A percentile compares a stretch with the other conserved stretches of the same genome.
These are phyloP conservation scores for Clonostachys chloroleuca DNA, from an alignment of 2,329 filamentous ascomycete genomes.

Conservation along the genomic window DNA sequence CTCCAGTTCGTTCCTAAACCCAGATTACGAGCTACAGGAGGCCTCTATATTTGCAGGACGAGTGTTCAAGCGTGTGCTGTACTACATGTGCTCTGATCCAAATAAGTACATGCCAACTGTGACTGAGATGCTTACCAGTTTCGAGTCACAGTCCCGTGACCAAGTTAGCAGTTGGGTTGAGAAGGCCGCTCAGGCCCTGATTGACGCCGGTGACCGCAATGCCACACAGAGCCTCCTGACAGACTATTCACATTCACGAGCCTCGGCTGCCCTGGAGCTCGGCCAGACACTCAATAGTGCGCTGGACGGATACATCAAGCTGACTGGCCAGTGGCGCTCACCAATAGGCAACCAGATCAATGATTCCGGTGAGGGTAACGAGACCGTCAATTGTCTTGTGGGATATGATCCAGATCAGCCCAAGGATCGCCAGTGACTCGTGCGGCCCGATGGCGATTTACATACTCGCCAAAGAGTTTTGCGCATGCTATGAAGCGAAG, in stretches of 20 bases:
- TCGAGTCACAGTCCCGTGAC: constrained; percentile 11
- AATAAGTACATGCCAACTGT: constrained; percentile 12
- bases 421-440: too few species aligned
- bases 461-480: too few species aligned
- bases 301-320: constrained; percentile 15
- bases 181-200: constrained; percentile 8
- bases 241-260: constrained; percentile 13
- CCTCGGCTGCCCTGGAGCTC: constrained; percentile 11
- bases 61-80: constrained; percentile 17
- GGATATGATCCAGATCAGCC: constrained; percentile 18
- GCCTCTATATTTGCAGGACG: constrained; percentile 15
- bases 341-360: constrained; percentile 21
- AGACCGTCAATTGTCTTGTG: constrained; percentile 26
- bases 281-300: constrained; percentile 10
- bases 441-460: too few species aligned
- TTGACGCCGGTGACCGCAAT: constrained; percentile 8
- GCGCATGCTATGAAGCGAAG: too few species aligned
- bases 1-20: constrained; percentile 14
- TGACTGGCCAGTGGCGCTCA: constrained; percentile 11
- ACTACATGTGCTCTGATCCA: constrained; percentile 18
- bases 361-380: constrained; percentile 18
- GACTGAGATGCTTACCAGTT: constrained; percentile 12
- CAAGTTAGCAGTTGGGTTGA: constrained; percentile 11
- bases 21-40: constrained; percentile 17
- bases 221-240: constrained; percentile 12